Percentiles rank a stretch among this genome's conserved stretches.
Evolutionary conservation across 163 green algal genomes (phyloP).

Genomic region (Coccomyxa subellipsoidea): DNA sequence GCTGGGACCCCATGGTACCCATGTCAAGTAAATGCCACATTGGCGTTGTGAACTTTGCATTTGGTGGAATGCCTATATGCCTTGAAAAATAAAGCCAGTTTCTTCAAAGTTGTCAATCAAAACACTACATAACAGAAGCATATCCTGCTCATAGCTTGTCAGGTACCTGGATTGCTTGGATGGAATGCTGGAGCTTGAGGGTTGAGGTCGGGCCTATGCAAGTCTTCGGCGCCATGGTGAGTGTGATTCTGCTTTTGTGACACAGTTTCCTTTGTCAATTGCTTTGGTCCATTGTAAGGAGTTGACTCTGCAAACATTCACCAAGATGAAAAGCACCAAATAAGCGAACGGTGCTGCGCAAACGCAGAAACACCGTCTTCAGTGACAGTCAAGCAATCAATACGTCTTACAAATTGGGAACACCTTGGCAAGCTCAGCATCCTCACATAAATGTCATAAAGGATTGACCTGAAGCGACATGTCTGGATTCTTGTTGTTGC

Average conservation of each 20-base stretch:
- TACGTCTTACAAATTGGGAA: too few relatives aligned
- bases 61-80: background rate
- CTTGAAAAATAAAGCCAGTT: too few relatives aligned
- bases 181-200: background rate
- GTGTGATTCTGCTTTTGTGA: background rate
- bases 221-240: background rate
- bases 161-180: background rate
- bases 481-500: too few relatives aligned
- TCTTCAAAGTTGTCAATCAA: too few relatives aligned
- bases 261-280: background rate
- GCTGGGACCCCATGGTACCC: background rate
- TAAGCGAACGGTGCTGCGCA: too few relatives aligned
- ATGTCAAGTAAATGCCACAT: background rate
- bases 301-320: background rate
- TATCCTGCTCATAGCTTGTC: background rate
- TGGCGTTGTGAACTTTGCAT: background rate
- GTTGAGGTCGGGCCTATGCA: background rate
- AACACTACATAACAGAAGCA: too few relatives aligned
- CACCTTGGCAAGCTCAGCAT: too few relatives aligned
- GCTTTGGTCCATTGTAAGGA: background rate
- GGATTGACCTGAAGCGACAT: too few relatives aligned
- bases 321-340: too few relatives aligned
- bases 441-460: too few relatives aligned
- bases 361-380: too few relatives aligned
- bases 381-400: too few relatives aligned